These are phyloP conservation scores for Aquanectria penicillioides DNA, from an alignment of 2,329 filamentous ascomycete species.

Conservation along the genomic window DNA sequence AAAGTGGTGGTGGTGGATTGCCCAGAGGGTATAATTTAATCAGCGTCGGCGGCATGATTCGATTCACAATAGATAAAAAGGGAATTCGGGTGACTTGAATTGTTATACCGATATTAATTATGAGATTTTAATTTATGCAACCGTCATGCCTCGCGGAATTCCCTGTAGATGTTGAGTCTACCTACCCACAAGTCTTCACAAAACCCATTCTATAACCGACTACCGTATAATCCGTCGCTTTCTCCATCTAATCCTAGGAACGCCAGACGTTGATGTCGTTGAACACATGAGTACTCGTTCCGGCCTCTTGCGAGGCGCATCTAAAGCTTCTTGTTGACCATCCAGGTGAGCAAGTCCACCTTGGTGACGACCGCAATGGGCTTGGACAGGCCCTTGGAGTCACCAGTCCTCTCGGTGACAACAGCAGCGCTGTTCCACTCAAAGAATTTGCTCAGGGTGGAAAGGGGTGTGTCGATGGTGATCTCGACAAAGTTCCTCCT, in stretches of 20 bases:
- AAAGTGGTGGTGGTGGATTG: conserved; percentile 93
- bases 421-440: conserved; percentile 98
- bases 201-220: conserved; percentile 32
- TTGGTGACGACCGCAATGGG: conserved; percentile 94
- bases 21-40: conserved; percentile 58
- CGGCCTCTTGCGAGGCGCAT: conserved; percentile 33
- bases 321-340: conserved; percentile 73
- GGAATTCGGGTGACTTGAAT: neutral
- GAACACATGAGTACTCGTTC: conserved; percentile 47
- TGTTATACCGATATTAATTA: conserved; percentile 38
- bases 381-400: conserved; percentile 70
- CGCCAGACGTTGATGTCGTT: conserved; percentile 45
- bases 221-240: conserved; percentile 30
- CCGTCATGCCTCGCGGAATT: conserved; percentile 30
- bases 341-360: conserved; percentile 92
- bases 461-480: conserved; percentile 86
- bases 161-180: conserved; percentile 57
- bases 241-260: conserved; percentile 38
- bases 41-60: neutral
- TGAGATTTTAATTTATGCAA: conserved; percentile 37
- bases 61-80: neutral
- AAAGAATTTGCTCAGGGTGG: conserved; percentile 88
- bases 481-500: conserved; percentile 90
- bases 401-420: conserved; percentile 79
- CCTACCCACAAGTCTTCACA: conserved; percentile 26